Evolutionary conservation across 2,329 filamentous ascomycete genomes (phyloP).

Genomic region (Diaporthe nobilis): DNA sequence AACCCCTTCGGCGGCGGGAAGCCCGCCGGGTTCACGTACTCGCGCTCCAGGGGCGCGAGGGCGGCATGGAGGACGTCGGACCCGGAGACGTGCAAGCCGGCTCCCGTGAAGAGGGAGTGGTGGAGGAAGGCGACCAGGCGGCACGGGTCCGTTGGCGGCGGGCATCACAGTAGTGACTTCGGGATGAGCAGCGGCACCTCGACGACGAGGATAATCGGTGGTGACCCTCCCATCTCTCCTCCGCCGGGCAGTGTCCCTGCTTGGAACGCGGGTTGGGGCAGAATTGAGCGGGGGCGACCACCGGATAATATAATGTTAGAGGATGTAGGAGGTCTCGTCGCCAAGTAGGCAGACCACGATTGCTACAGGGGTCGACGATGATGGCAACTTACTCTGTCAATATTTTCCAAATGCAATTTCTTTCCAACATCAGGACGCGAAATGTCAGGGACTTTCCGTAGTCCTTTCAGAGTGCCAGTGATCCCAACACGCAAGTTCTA

Average conservation of each 20-base stretch:
- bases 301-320: slow-evolving; percentile 54
- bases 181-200: slow-evolving; percentile 37
- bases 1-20: slow-evolving; percentile 65
- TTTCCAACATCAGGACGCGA: too few species aligned
- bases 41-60: slow-evolving; percentile 49
- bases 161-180: slow-evolving; percentile 37
- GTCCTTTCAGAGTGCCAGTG: not conserved
- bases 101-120: slow-evolving; percentile 42
- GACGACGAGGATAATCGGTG: slow-evolving; percentile 44
- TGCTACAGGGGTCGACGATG: not conserved
- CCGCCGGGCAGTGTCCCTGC: slow-evolving; percentile 50
- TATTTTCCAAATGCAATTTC: not conserved
- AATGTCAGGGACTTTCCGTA: not conserved
- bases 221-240: slow-evolving; percentile 31
- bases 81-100: slow-evolving; percentile 37
- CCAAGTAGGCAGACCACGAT: not conserved
- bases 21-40: slow-evolving; percentile 66
- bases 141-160: slow-evolving; percentile 40
- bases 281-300: slow-evolving; percentile 52
- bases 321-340: slow-evolving; percentile 55
- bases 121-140: slow-evolving; percentile 42
- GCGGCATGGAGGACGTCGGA: slow-evolving; percentile 48
- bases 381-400: not conserved
- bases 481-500: not conserved
- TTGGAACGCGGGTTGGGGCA: slow-evolving; percentile 58